Base-by-base conservation (phyloP, 2,329 filamentous ascomycete genomes). In the Aspergillus quadrilineatus region DNA sequence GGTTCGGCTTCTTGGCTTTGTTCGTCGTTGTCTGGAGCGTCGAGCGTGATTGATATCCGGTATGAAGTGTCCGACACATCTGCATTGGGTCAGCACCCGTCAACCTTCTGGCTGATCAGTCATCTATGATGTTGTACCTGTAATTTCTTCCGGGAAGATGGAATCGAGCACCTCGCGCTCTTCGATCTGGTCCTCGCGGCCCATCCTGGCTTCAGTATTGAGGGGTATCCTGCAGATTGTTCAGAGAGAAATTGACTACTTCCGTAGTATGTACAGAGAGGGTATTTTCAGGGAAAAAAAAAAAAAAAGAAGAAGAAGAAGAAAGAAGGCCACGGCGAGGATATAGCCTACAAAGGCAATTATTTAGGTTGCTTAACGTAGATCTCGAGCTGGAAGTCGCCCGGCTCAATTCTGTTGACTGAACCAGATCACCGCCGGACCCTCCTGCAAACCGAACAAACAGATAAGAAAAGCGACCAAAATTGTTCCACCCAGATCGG, bases 71-170 rank as follows among this genome's bases (percentile, higher is more conserved):
- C 91, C 66, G 90, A 94, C 69, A 97, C 86, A 73, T 97, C 94
- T 94, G 17, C 12, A 17, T 58, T 53, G 45, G 47, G 36, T 46
- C 10, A 47, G 44, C 8, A 4, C 4, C 28, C 30, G 43, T 4
- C 22, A 22, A 22, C 22, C 10, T 29, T 47, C 29, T 29, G 15
- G n/a, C 5, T 17, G 2, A 9, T 4, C 9, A 30, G 14, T 46
- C 42, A 30, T 9, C 6, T 17, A 17, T 1, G n/a, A 36, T 8
- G 7, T 61, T 74, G 47, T 69, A 93, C 92, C 89, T 83, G 88
- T 93, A 66, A 99, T 96, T 78, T 99, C 94, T 59, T 99, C 93
- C 1, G 94, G 92, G 66, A 97, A 99, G 70, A 99, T 99, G 59
- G 93, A 97, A 71, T 96, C 91, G 72, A 99, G 90, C 67, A 99